Evolutionary conservation across 495 filamentous ascomycete species (phyloP), one percentile per base, ranked within the genome.

Genomic region (Penicillium arizonense): DNA sequence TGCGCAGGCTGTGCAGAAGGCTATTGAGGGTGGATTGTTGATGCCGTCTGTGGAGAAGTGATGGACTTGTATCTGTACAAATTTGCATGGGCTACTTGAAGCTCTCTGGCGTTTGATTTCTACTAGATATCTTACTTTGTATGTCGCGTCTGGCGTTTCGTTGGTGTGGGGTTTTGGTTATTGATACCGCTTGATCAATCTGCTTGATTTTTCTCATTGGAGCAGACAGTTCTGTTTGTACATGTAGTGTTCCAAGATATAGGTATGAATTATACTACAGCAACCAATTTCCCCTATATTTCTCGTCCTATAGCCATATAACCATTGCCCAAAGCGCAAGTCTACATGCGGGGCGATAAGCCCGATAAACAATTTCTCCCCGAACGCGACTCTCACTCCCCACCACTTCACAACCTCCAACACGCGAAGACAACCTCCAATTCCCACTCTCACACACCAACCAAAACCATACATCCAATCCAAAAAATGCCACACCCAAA

Each of bases 1-100:
- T 52, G 82, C 75, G 4, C 58, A 56, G 30, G 74, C 70, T 8
- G 60, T 82, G 3, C 66, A 72, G 57, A 74, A 74, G 63, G 76
- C 70, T 21, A 73, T 86, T 21, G 76, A 73, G 39, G 63, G 64
- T 40, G 62, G 62, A 28, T 41, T 79, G 32, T 52, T 66, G 45
- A 72, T 64, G 58, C 46, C 62, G 11, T 49, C 43, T 11, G 49
- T 32, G 6, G 45, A 54, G 20, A 63, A 57, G 16, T 11, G 11
- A 10, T 4, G 6, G 8, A 9, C 18, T 21, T 16, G 3, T 24
- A 8, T 9, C 38, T 21, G 38, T 4, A 23, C 20, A 10, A 3
- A 12, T 23, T 26, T 42, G 39, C 39, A 42, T 42, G 18, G 14
- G 21, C 39, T 26, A 24, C 24, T 24, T 23, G 8, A 42, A 10